Conservation (phyloP, 768 basidiomycete species). For the Asterophora parasitica region DNA sequence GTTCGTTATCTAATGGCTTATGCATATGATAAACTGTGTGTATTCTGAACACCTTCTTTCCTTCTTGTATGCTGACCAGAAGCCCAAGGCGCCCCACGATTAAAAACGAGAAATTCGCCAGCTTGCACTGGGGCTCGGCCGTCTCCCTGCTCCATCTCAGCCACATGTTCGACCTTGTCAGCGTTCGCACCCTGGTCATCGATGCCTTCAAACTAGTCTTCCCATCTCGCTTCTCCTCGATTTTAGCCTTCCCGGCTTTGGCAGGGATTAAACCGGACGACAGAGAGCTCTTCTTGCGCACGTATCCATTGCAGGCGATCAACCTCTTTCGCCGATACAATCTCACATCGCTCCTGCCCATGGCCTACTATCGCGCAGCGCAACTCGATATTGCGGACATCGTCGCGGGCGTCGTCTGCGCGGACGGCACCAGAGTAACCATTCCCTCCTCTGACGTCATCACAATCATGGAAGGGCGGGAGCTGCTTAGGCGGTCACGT, state of each 20-base stretch:
- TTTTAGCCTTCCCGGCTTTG: neutral
- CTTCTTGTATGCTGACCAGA: neutral
- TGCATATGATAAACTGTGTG: conserved; percentile 14
- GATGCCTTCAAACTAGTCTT: conserved; percentile 12
- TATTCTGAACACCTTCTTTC: neutral
- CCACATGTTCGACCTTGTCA: conserved; percentile 8
- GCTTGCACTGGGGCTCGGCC: conserved; percentile 8
- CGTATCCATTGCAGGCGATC: conserved; percentile 17
- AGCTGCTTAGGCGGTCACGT: conserved; percentile 14
- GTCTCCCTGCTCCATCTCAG: conserved; percentile 9
- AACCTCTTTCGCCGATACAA: conserved; percentile 13
- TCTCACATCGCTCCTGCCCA: conserved; percentile 15
- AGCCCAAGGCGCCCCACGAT: neutral
- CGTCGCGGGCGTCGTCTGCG: conserved; percentile 12
- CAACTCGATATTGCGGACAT: conserved; percentile 19
- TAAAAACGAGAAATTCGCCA: neutral
- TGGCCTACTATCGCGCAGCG: conserved; percentile 21
- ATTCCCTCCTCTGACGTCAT: conserved; percentile 6
- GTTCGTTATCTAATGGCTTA: conserved; percentile 12
- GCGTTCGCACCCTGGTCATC: conserved; percentile 7
- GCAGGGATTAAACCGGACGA: conserved; percentile 3
- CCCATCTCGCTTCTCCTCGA: neutral
- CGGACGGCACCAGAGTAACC: conserved; percentile 8
- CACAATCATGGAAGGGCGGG: conserved; percentile 14
- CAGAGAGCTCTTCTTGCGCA: conserved; percentile 10